Percentiles rank a stretch among this genome's conserved stretches.
These are phyloP conservation scores for Arbutus unedo DNA, from an alignment of 148 eudicot species.

Conservation along the genomic window DNA sequence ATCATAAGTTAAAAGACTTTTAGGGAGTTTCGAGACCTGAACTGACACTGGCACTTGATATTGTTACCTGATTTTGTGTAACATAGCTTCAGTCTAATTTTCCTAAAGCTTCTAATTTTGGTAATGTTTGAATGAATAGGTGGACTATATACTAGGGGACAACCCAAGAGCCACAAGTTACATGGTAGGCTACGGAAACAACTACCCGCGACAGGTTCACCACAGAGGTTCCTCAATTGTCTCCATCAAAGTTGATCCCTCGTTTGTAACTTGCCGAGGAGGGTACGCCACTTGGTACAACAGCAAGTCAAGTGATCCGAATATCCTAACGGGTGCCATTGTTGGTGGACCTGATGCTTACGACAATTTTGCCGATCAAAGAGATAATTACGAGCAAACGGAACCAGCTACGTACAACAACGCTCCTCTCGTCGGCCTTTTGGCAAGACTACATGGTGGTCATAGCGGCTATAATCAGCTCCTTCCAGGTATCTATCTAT, in stretches of 20 bases:
- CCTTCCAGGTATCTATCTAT: conserved; percentile 39
- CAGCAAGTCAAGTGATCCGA: conserved; percentile 80
- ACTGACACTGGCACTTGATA: not conserved
- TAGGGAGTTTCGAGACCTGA: not conserved
- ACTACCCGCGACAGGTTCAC: conserved; percentile 84
- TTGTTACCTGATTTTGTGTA: not conserved
- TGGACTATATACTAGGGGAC: conserved; percentile 97
- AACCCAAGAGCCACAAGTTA: conserved; percentile 99
- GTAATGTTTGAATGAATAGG: conserved; percentile 27
- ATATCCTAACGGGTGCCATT: conserved; percentile 78
- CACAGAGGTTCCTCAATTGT: conserved; percentile 94
- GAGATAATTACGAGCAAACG: conserved; percentile 95
- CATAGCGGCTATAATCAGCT: conserved; percentile 88
- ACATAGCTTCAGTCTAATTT: not conserved
- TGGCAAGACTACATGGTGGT: conserved; percentile 72
- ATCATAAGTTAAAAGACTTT: not conserved
- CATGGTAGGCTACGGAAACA: conserved; percentile 96
- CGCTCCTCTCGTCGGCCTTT: conserved; percentile 89
- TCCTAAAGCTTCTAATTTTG: not conserved
- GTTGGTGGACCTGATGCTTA: conserved; percentile 99
- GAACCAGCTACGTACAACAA: conserved; percentile 98
- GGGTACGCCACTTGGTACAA: conserved; percentile 92
- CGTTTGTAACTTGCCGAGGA: conserved; percentile 78
- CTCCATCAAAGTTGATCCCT: conserved; percentile 64
- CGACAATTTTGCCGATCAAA: conserved; percentile 90